Percentiles rank a stretch among this genome's conserved stretches.
These are phyloP conservation scores for Phytophthora cactorum DNA, from an alignment of 352 stramenopile genomes.

Conservation along the genomic window DNA sequence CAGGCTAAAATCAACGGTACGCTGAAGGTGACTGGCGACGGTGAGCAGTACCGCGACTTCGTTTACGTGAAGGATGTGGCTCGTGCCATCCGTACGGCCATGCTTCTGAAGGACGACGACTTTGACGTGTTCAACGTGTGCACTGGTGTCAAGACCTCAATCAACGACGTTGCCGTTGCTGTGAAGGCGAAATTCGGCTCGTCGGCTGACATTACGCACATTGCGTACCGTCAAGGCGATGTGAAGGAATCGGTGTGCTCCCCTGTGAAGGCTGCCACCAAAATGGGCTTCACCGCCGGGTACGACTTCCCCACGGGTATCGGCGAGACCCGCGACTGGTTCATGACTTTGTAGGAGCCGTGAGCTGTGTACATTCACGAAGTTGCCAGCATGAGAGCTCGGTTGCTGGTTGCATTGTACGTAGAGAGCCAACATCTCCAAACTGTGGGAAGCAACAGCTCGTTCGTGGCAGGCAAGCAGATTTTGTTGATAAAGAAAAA, in stretches of 20 bases:
- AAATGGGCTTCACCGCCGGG: constrained; percentile 67
- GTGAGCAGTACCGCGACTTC: constrained; percentile 85
- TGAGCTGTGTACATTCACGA: constrained; percentile 8
- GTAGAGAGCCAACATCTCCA: too few relatives aligned
- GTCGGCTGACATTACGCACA: constrained; percentile 67
- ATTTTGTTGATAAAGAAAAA: constrained; percentile 1
- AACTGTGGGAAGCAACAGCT: too few relatives aligned
- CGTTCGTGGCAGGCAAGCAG: too few relatives aligned
- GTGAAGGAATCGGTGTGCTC: constrained; percentile 82
- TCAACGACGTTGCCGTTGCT: constrained; percentile 62
- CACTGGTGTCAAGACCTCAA: constrained; percentile 76
- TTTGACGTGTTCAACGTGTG: constrained; percentile 88
- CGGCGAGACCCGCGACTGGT: constrained; percentile 76
- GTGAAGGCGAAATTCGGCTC: constrained; percentile 73
- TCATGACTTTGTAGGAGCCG: constrained; percentile 46
- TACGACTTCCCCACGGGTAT: constrained; percentile 71
- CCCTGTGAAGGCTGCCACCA: constrained; percentile 56
- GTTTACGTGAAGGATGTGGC: constrained; percentile 86
- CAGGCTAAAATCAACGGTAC: constrained; percentile 82
- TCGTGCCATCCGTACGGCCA: constrained; percentile 76
- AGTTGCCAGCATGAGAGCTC: constrained; percentile 6
- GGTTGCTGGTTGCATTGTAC: too few relatives aligned
- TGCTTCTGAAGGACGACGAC: constrained; percentile 63
- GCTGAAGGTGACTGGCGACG: constrained; percentile 74
- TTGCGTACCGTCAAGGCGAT: constrained; percentile 70